Conservation (phyloP, 176 grass and related monocot genomes). For the Thinopyrum elongatum region DNA sequence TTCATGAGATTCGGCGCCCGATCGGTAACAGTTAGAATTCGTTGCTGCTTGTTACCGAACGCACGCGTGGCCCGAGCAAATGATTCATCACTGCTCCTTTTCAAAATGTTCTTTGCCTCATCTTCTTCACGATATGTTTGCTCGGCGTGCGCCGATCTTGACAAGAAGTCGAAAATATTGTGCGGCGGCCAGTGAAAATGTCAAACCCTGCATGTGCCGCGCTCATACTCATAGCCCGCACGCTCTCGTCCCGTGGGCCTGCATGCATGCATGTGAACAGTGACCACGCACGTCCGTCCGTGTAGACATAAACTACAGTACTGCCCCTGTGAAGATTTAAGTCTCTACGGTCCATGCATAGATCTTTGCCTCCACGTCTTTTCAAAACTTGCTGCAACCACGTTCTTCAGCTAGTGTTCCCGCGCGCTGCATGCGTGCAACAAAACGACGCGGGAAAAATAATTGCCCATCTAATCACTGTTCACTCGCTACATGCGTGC, state of each 20-base stretch:
- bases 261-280: background rate
- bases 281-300: too few relatives aligned
- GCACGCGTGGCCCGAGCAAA: background rate
- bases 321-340: background rate
- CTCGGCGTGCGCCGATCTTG: background rate
- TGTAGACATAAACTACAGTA: too few relatives aligned
- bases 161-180: background rate
- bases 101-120: background rate
- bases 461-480: background rate
- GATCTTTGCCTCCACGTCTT: background rate
- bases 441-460: background rate
- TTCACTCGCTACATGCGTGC: background rate
- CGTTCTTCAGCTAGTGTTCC: background rate
- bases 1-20: background rate
- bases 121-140: background rate
- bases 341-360: background rate
- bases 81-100: background rate
- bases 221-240: background rate
- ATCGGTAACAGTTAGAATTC: too few relatives aligned
- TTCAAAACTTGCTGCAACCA: background rate
- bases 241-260: background rate
- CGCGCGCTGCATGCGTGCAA: background rate
- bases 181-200: background rate
- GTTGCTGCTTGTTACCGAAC: background rate
- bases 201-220: slow-evolving; percentile 20